Percentiles rank a stretch among this genome's conserved stretches.
These are phyloP conservation scores for Lecanicillium sp. DNA, from an alignment of 2,329 filamentous ascomycete species.

Conservation along the genomic window DNA sequence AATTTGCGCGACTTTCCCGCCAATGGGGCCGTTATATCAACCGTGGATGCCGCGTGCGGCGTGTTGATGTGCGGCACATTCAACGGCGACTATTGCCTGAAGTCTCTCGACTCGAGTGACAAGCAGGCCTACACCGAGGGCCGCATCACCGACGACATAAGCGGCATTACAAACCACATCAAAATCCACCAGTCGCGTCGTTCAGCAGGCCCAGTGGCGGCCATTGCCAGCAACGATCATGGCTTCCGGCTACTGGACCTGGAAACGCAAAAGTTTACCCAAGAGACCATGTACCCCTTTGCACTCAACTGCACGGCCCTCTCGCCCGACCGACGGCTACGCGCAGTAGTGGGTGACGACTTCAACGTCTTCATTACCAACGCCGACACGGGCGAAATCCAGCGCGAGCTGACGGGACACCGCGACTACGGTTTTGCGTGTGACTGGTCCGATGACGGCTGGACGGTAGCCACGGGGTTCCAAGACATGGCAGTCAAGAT, in stretches of 20 bases:
- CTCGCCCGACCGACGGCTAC: slow-evolving; percentile 63
- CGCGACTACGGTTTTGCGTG: slow-evolving; percentile 68
- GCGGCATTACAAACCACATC: slow-evolving; percentile 59
- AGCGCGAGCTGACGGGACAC: slow-evolving; percentile 55
- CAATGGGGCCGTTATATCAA: slow-evolving; percentile 36
- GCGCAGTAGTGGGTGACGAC: slow-evolving; percentile 65
- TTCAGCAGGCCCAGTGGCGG: slow-evolving; percentile 44
- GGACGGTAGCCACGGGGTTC: slow-evolving; percentile 67
- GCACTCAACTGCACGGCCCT: slow-evolving; percentile 67
- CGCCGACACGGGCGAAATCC: slow-evolving; percentile 54
- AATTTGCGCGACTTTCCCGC: slow-evolving; percentile 29
- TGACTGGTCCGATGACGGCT: slow-evolving; percentile 72
- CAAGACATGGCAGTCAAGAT: slow-evolving; percentile 68
- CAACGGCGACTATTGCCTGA: slow-evolving; percentile 45
- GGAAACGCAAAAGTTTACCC: slow-evolving; percentile 49
- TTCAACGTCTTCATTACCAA: slow-evolving; percentile 59
- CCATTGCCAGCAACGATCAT: slow-evolving; percentile 57
- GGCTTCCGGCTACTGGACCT: slow-evolving; percentile 53
- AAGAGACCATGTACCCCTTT: slow-evolving; percentile 44
- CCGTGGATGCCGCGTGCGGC: slow-evolving; percentile 43
- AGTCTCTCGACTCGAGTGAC: slow-evolving; percentile 34
- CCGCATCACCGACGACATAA: slow-evolving; percentile 37
- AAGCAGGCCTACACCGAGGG: slow-evolving; percentile 30
- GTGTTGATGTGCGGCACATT: slow-evolving; percentile 55
- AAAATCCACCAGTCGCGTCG: slow-evolving; percentile 47